These are phyloP conservation scores for Aspergillus bridgeri DNA, from an alignment of 495 filamentous ascomycete species.

Conservation along the genomic window DNA sequence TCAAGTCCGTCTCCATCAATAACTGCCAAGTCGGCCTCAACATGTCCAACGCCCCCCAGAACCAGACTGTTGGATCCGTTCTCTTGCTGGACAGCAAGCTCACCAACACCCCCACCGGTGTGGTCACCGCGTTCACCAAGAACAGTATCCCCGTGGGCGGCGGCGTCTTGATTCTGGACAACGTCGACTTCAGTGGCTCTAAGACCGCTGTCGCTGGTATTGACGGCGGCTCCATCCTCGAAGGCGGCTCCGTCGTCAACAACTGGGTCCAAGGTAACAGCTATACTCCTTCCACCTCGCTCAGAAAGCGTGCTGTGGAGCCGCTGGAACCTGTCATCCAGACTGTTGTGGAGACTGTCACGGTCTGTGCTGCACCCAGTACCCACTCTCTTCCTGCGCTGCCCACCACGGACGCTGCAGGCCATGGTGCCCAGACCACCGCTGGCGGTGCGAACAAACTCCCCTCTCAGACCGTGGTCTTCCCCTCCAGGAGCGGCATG, in stretches of 20 bases:
- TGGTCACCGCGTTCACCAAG: constrained; percentile 66
- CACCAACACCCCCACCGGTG: constrained; percentile 66
- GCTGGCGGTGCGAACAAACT: background rate
- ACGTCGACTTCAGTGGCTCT: constrained; percentile 70
- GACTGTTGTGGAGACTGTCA: background rate
- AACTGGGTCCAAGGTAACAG: constrained; percentile 73
- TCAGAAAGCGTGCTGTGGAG: constrained; percentile 26
- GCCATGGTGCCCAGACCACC: background rate
- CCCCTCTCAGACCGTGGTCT: background rate
- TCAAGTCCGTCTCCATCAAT: constrained; percentile 78
- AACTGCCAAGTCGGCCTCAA: constrained; percentile 78
- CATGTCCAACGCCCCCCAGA: constrained; percentile 62
- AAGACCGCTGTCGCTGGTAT: constrained; percentile 49
- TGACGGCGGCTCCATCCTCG: constrained; percentile 57
- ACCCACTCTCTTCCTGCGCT: constrained; percentile 4
- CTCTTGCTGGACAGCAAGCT: constrained; percentile 77
- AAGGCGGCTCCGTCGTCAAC: constrained; percentile 65
- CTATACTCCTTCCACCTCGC: constrained; percentile 47
- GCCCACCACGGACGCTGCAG: background rate
- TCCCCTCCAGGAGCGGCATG: background rate
- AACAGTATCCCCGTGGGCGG: constrained; percentile 61
- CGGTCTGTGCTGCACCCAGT: background rate
- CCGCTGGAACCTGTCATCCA: constrained; percentile 3
- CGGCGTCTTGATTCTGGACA: constrained; percentile 79
- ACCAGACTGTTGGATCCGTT: constrained; percentile 75